These are phyloP conservation scores for Quercus alba DNA, from an alignment of 306 rosid species.

Conservation along the genomic window DNA sequence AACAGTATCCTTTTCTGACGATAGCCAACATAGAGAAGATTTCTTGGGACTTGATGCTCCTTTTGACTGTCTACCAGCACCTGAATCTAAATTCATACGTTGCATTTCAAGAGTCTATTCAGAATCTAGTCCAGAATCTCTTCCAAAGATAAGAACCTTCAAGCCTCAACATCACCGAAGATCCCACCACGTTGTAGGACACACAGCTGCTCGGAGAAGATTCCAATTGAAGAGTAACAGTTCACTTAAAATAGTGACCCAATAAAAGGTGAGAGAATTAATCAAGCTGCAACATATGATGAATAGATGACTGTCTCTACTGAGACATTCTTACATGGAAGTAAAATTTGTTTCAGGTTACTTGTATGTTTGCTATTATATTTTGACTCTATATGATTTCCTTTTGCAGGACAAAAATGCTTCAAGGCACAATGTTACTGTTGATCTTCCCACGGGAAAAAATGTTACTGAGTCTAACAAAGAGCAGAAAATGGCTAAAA, in stretches of 20 bases:
- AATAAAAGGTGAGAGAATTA: constrained; percentile 42
- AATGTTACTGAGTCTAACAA: neutral
- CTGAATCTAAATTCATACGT: too few species aligned
- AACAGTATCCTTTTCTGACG: neutral
- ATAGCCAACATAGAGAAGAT: neutral
- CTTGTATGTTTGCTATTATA: neutral
- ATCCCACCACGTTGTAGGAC: constrained; percentile 1
- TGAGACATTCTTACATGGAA: constrained; percentile 6
- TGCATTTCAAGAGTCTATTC: neutral
- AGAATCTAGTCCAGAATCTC: neutral
- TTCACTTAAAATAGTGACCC: constrained; percentile 10
- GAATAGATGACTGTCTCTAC: constrained; percentile 2
- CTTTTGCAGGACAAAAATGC: constrained; percentile 36
- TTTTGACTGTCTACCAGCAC: constrained; percentile 14
- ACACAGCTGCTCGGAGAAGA: constrained; percentile 18
- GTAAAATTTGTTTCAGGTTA: neutral
- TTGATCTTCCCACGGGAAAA: neutral
- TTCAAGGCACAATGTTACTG: neutral
- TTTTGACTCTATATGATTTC: constrained; percentile 13
- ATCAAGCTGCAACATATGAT: constrained; percentile 1
- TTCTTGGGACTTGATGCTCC: constrained; percentile 1
- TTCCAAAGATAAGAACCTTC: neutral
- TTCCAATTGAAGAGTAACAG: constrained; percentile 19
- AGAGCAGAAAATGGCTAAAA: constrained; percentile 11
- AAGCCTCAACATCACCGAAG: constrained; percentile 16